A percentile compares a stretch with the other conserved stretches of the same genome.
Conservation (phyloP, 2,329 filamentous ascomycete genomes). For the Xylariaceae sp. region DNA sequence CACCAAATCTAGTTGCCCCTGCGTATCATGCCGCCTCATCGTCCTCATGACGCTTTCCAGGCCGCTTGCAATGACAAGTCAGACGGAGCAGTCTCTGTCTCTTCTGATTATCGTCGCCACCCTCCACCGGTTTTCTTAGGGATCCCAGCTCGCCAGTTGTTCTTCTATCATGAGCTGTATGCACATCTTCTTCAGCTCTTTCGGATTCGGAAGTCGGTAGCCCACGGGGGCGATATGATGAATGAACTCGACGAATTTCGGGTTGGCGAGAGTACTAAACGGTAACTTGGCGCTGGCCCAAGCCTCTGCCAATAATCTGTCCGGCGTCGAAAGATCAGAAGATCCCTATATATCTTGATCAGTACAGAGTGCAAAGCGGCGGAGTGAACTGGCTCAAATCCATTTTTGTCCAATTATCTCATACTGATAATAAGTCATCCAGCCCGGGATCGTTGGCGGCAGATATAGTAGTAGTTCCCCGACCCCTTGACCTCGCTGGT, state of each 20-base stretch:
- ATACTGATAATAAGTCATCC: too few relatives aligned
- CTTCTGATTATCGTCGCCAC: not conserved
- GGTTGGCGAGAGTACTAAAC: not conserved
- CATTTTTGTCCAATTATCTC: too few relatives aligned
- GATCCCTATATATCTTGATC: not conserved
- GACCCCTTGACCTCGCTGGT: too few relatives aligned
- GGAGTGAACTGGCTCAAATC: too few relatives aligned
- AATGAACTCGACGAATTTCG: not conserved
- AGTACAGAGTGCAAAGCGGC: not conserved
- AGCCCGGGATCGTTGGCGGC: too few relatives aligned
- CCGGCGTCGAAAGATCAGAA: not conserved
- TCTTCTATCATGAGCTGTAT: not conserved
- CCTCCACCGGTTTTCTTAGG: not conserved
- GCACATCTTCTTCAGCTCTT: not conserved
- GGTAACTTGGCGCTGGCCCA: not conserved
- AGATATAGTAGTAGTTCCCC: too few relatives aligned
- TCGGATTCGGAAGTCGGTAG: not conserved
- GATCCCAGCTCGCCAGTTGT: not conserved
- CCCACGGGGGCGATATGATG: not conserved
- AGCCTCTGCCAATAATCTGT: not conserved
- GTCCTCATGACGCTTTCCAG: not conserved
- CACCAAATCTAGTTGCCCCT: too few relatives aligned
- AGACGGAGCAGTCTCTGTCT: not conserved
- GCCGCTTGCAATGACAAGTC: not conserved
- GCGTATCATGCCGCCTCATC: not conserved